Evolutionary conservation across 1,284 basidiomycete genomes (phyloP), one percentile per base, ranked within the genome.

Genomic region (Mycena sp.): DNA sequence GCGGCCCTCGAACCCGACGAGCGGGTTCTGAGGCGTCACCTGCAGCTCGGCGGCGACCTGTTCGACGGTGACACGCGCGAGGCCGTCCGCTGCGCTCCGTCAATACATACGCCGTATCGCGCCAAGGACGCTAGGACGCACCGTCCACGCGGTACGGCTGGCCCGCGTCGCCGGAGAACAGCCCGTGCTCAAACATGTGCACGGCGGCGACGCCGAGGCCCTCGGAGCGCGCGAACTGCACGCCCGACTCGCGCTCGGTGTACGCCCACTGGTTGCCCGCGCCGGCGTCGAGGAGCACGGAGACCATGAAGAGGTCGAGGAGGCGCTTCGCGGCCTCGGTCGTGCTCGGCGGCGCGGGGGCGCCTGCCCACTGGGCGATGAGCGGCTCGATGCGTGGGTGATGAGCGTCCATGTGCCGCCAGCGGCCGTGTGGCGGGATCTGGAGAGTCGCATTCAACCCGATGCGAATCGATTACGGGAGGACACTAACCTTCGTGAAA

Each of bases 271-370:
- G 76, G 65, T 89, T 90, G 0, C 96, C 96, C 0, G 96, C 96
- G 0, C 96, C 96, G 0, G 96, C 96, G 70, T 98, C 96, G 49
- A 98, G 88, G 19, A 98, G 83, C 6, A 98, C 96, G 6, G 94
- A 95, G 19, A 97, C 94, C 63, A 98, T 84, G 80, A 96, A 97
- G 30, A 98, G 85, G 78, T 99, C 96, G 70, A 98, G 83, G 21
- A 95, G 82, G 1, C 94, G 84, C 55, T 87, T 87, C 53, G 88
- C 85, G 44, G 85, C 84, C 72, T 95, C 93, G 54, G 85, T 85
- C 4, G 75, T 70, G 66, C 86, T 81, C 9, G 86, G 80, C 10
- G 85, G 78, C 45, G 77, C 74, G 2, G 82, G 67, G 1, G 78
- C 81, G 37, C 74, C 74, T 37, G 80, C 81, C 91, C 87, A 92